These are phyloP conservation scores for Exophiala sp. DNA, from an alignment of 2,329 filamentous ascomycete species.

Conservation along the genomic window DNA sequence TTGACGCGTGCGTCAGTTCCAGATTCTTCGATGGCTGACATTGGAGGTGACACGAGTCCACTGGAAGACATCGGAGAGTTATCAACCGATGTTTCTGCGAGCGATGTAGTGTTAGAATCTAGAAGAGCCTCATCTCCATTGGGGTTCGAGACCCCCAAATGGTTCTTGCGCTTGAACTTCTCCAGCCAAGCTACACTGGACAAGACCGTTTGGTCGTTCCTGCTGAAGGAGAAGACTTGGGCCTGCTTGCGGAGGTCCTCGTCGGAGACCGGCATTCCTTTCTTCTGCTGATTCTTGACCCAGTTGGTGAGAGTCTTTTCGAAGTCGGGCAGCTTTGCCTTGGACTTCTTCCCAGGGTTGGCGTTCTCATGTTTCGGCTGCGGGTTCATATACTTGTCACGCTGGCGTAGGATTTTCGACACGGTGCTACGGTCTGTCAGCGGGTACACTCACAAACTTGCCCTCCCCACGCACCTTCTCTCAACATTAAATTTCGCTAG, in stretches of 20 bases:
- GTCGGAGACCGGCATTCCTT: constrained; percentile 46
- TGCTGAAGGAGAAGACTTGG: constrained; percentile 27
- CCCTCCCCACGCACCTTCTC: constrained; percentile 63
- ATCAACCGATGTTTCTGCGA: constrained; percentile 57
- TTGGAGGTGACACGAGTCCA: constrained; percentile 60
- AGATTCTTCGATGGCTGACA: constrained; percentile 64
- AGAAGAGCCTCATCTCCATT: constrained; percentile 36
- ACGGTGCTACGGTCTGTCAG: constrained; percentile 64
- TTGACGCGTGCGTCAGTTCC: constrained; percentile 47
- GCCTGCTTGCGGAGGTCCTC: constrained; percentile 28
- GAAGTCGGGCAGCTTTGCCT: constrained; percentile 83
- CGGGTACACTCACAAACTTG: constrained; percentile 5
- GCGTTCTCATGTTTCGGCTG: constrained; percentile 56
- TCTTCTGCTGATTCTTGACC: constrained; percentile 72
- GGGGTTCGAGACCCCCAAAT: constrained; percentile 52
- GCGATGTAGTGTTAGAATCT: constrained; percentile 50
- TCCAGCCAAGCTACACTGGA: constrained; percentile 76
- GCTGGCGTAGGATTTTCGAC: constrained; percentile 92
- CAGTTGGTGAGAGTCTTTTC: constrained; percentile 85
- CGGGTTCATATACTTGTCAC: constrained; percentile 84
- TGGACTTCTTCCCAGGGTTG: constrained; percentile 74
- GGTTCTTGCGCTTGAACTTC: constrained; percentile 91
- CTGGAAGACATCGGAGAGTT: constrained; percentile 69
- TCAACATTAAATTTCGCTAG: constrained; percentile 87
- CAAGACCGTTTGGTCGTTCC: constrained; percentile 27